A percentile compares a stretch with the other conserved stretches of the same genome.
phyloP scores from a whole-genome alignment of 1,284 basidiomycete genomes.

The Hemileia vastatrix region DNA sequence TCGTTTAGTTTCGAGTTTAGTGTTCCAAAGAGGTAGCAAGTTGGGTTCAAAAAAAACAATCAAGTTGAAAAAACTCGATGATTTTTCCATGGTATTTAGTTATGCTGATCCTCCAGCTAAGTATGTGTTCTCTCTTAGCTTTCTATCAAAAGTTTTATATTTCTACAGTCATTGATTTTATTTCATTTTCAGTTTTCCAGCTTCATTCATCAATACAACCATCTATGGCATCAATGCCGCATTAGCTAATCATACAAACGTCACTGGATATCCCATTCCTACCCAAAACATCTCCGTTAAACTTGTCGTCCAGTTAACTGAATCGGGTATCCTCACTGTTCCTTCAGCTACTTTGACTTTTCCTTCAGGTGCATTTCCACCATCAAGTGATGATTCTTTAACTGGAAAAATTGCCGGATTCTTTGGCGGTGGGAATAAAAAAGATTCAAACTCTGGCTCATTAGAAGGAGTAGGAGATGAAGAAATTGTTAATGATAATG shows the following conservation, averaged over 20 bases:
- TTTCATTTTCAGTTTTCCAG: slow-evolving; percentile 15
- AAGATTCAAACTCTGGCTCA: slow-evolving; percentile 23
- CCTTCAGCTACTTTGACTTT: slow-evolving; percentile 59
- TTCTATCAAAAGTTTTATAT: slow-evolving; percentile 8
- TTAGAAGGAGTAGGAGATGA: slow-evolving; percentile 20
- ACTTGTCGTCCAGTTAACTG: slow-evolving; percentile 66
- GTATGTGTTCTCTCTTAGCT: slow-evolving; percentile 48
- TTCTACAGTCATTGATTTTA: slow-evolving; percentile 1
- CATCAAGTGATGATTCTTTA: slow-evolving; percentile 23
- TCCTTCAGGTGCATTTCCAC: slow-evolving; percentile 49
- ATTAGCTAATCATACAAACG: slow-evolving; percentile 61
- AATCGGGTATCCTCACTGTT: slow-evolving; percentile 63
- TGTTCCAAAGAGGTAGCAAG: slow-evolving; percentile 67
- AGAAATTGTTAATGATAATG: slow-evolving; percentile 10
- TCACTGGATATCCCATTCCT: slow-evolving; percentile 50
- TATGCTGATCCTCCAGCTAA: slow-evolving; percentile 48
- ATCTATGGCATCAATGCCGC: slow-evolving; percentile 62
- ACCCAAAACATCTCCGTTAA: slow-evolving; percentile 60
- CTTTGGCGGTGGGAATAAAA: slow-evolving; percentile 56
- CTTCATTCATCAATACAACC: slow-evolving; percentile 56
- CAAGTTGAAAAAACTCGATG: slow-evolving; percentile 66
- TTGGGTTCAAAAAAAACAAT: slow-evolving; percentile 69
- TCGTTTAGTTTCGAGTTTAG: slow-evolving; percentile 36
- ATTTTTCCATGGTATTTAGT: slow-evolving; percentile 62
- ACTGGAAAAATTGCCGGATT: slow-evolving; percentile 71